Base-by-base conservation (phyloP, 1,284 basidiomycete species). In the Anthracocystis walkeri region DNA sequence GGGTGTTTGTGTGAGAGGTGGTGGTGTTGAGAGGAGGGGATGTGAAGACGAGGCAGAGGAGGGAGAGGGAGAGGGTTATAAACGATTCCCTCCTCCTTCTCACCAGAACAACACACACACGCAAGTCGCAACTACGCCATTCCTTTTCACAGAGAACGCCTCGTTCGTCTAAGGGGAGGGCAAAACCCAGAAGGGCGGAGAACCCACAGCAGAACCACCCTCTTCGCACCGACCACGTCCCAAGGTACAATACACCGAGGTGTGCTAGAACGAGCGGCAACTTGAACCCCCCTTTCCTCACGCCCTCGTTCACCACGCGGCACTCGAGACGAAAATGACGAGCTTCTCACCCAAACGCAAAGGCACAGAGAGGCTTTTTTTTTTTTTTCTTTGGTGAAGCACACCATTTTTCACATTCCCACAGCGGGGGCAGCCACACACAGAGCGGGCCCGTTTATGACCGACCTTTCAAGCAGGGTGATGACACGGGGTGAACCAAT, bases 231-330 rank as follows among this genome's bases (percentile, higher is more conserved):
- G 35, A 35, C 50, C 50, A 52, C 50, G 16, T 6, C 12, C 49
- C 5, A 31, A 21, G 27, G 11, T 2, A 31, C 6, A 18, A 25
- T 5, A 20, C n/a, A n/a, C n/a, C n/a, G n/a, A 44, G n/a, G 31
- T 7, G 18, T 5, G 31, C 52, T 54, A 23, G 40, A 54, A 54
- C 52, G 52, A 54, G 52, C 52, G 52, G 52, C 52, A 40, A 27
- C 40, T 38, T 35, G 12, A 38, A 21, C 10, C 10, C 7, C 21
- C 35, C 20, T 21, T 21, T 6, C 27, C 3, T 23, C 16, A 21
- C 27, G n/a, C n/a, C n/a, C n/a, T n/a, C 20, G 20, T 14, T 14
- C 12, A 25, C 46, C 44, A 45, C 44, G 44, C 21, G 42, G 41
- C 18, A 4, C n/a, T 20, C 18, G 41, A 21, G 42, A 16, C n/a